phyloP scores from a whole-genome alignment of 1,284 basidiomycete species.

The Puccinia sorghi region DNA sequence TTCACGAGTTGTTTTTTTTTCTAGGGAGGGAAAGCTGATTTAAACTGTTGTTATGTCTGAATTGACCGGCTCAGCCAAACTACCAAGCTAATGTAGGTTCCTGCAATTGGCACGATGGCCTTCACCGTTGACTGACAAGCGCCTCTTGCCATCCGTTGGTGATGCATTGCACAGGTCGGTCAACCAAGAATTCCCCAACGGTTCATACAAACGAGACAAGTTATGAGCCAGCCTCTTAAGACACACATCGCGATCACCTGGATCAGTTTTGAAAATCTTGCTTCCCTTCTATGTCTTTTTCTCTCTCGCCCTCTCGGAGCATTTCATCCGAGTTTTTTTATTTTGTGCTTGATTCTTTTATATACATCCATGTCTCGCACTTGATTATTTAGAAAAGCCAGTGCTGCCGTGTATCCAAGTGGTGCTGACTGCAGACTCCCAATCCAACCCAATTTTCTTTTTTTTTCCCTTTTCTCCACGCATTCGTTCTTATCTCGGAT shows the following conservation, averaged over 20 bases:
- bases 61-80: constrained; percentile 34
- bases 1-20: not conserved
- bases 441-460: not conserved
- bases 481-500: no score
- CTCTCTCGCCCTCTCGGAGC: not conserved
- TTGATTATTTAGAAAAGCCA: constrained; percentile 5
- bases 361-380: no score
- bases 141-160: not conserved
- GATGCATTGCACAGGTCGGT: constrained; percentile 14
- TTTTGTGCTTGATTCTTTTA: not conserved
- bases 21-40: no score
- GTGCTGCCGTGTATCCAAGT: not conserved
- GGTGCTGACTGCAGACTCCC: not conserved
- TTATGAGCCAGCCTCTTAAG: not conserved
- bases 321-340: not conserved
- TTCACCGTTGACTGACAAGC: not conserved
- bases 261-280: not conserved
- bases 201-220: constrained; percentile 35
- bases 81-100: constrained; percentile 37
- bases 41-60: no score
- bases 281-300: not conserved
- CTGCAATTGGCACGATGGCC: not conserved
- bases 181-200: constrained; percentile 42
- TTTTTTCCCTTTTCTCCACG: not conserved
- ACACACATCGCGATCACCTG: not conserved